phyloP scores from a whole-genome alignment of 2,329 filamentous ascomycete species.

The Colletotrichum higginsianum region DNA sequence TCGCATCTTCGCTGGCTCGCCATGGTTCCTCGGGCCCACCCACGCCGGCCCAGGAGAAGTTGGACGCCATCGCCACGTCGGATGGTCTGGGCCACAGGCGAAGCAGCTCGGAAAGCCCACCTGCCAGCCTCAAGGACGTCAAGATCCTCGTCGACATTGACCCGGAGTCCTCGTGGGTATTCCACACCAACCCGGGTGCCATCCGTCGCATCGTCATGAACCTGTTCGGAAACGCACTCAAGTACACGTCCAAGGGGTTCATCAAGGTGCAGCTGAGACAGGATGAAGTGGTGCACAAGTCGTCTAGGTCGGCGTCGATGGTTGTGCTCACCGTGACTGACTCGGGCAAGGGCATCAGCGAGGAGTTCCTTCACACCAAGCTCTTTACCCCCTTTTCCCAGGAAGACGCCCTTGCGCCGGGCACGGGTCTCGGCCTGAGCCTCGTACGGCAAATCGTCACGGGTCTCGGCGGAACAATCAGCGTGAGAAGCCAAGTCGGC shows the following conservation, averaged over 20 bases:
- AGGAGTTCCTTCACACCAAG: slow-evolving; percentile 70
- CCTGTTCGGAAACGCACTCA: slow-evolving; percentile 67
- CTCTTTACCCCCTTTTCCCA: slow-evolving; percentile 74
- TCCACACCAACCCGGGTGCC: slow-evolving; percentile 67
- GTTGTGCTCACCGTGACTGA: slow-evolving; percentile 66
- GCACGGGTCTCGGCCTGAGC: slow-evolving; percentile 73
- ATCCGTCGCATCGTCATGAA: slow-evolving; percentile 69
- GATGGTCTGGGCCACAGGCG: slow-evolving; percentile 29
- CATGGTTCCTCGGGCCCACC: slow-evolving; percentile 47
- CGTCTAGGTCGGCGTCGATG: slow-evolving; percentile 44
- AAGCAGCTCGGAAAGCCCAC: slow-evolving; percentile 30
- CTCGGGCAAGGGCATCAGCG: slow-evolving; percentile 73
- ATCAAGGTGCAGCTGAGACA: slow-evolving; percentile 55
- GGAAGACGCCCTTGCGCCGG: slow-evolving; percentile 70
- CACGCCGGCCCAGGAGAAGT: slow-evolving; percentile 39
- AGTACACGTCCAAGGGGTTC: slow-evolving; percentile 64
- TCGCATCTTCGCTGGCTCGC: slow-evolving; percentile 49
- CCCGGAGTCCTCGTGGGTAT: slow-evolving; percentile 62
- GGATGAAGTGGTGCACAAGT: slow-evolving; percentile 42
- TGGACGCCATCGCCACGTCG: slow-evolving; percentile 41
- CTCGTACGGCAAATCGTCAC: slow-evolving; percentile 72
- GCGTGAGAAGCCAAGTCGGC: slow-evolving; percentile 65
- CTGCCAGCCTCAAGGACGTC: slow-evolving; percentile 44
- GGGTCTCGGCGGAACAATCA: slow-evolving; percentile 69
- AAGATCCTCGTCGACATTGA: slow-evolving; percentile 66